phyloP scores from a whole-genome alignment of 345 rosid species.

The Firmiana major region DNA sequence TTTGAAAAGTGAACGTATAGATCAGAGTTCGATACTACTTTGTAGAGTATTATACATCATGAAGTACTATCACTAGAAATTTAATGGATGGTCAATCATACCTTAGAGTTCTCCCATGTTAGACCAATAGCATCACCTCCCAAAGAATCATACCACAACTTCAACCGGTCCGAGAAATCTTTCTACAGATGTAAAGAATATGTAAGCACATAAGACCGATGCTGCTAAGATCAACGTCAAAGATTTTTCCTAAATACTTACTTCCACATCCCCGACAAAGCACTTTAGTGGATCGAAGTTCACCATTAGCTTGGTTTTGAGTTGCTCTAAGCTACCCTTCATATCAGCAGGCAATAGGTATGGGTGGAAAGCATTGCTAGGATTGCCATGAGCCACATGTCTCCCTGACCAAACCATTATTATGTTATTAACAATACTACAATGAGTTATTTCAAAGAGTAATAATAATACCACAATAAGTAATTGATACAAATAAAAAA shows the following conservation, averaged over 20 bases:
- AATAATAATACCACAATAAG: background rate
- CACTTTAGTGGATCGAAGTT: slow-evolving; percentile 71
- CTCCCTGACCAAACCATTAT: slow-evolving; percentile 45
- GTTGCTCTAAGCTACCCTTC: slow-evolving; percentile 49
- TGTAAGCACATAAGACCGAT: slow-evolving; percentile 11
- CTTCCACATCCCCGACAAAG: slow-evolving; percentile 69
- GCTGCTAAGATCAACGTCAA: background rate
- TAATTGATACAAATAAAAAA: background rate
- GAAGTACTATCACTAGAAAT: background rate
- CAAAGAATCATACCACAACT: slow-evolving; percentile 77
- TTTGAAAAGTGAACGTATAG: slow-evolving; percentile 16
- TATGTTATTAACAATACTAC: background rate
- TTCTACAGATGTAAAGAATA: slow-evolving; percentile 36
- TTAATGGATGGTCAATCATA: slow-evolving; percentile 15
- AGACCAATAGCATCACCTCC: slow-evolving; percentile 87
- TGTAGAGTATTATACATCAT: background rate
- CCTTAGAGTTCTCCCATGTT: slow-evolving; percentile 80
- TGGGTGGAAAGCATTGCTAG: slow-evolving; percentile 59
- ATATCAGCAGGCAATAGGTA: slow-evolving; percentile 52
- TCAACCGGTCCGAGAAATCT: slow-evolving; percentile 51
- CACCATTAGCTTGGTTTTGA: slow-evolving; percentile 58
- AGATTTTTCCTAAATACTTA: slow-evolving; percentile 26
- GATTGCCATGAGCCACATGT: slow-evolving; percentile 61
- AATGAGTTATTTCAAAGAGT: too few relatives aligned
- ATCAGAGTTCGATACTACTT: background rate